These are phyloP conservation scores for Fusarium tupiense DNA, from an alignment of 2,329 filamentous ascomycete genomes.

Conservation along the genomic window DNA sequence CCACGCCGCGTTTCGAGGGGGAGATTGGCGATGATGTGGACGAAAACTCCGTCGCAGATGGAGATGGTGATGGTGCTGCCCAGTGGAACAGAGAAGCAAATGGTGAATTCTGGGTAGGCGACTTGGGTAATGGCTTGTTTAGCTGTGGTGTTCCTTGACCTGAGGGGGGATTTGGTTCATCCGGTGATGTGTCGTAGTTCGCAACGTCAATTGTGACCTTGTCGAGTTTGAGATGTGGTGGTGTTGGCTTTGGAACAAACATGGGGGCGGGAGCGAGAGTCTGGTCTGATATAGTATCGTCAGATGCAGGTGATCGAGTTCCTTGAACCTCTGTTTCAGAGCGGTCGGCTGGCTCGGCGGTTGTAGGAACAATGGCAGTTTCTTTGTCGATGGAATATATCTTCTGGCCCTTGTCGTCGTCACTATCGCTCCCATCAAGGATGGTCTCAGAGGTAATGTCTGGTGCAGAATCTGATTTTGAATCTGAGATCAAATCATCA, in stretches of 20 bases:
- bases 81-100: slow-evolving; percentile 65
- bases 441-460: slow-evolving; percentile 42
- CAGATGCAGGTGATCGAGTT: slow-evolving; percentile 35
- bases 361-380: slow-evolving; percentile 1
- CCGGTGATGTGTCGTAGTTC: slow-evolving; percentile 40
- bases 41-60: slow-evolving; percentile 61
- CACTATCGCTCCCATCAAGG: slow-evolving; percentile 34
- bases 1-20: slow-evolving; percentile 49
- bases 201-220: slow-evolving; percentile 49
- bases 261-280: slow-evolving; percentile 59
- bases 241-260: slow-evolving; percentile 59
- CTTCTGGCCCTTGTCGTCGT: slow-evolving; percentile 42
- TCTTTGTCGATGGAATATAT: slow-evolving; percentile 38
- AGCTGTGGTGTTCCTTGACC: slow-evolving; percentile 51
- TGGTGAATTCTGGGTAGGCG: slow-evolving; percentile 59
- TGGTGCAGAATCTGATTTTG: slow-evolving; percentile 40
- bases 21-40: slow-evolving; percentile 64
- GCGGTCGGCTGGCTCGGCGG: slow-evolving; percentile 20
- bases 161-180: slow-evolving; percentile 42
- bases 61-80: slow-evolving; percentile 58
- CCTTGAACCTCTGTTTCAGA: slow-evolving; percentile 44
- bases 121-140: slow-evolving; percentile 66
- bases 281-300: slow-evolving; percentile 51
- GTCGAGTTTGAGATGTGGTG: slow-evolving; percentile 63
- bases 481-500: slow-evolving; percentile 54